phyloP scores from a whole-genome alignment of 257 asterid genomes.

The Paulownia fortunei region DNA sequence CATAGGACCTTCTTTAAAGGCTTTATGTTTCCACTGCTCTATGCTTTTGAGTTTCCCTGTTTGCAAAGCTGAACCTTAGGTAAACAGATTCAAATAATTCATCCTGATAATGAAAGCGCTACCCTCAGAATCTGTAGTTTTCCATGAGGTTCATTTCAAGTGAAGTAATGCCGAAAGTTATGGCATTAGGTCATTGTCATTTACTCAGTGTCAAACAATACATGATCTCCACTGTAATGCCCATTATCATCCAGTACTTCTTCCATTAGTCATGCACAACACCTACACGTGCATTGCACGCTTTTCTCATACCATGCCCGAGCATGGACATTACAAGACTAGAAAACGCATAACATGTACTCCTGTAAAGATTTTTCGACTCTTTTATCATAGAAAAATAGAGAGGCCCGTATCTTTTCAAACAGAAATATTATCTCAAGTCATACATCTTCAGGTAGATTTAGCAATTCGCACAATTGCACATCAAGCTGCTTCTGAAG shows the following conservation, averaged over 20 bases:
- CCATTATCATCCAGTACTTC: background rate
- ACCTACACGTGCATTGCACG: background rate
- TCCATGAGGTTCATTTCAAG: background rate
- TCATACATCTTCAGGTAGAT: background rate
- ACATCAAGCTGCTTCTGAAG: background rate
- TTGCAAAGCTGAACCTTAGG: slow-evolving; percentile 8
- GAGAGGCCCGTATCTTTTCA: background rate
- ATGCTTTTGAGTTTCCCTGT: slow-evolving; percentile 18
- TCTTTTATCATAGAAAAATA: too few relatives aligned
- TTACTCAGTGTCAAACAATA: background rate
- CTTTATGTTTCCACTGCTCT: slow-evolving; percentile 44
- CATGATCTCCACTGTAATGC: slow-evolving; percentile 8
- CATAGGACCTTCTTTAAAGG: slow-evolving; percentile 42
- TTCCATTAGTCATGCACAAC: background rate
- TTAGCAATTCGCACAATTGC: background rate
- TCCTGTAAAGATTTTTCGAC: background rate
- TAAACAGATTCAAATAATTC: slow-evolving; percentile 1
- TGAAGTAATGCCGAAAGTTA: slow-evolving; percentile 11
- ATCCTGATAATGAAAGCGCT: background rate
- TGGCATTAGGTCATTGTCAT: slow-evolving; percentile 25
- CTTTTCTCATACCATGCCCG: background rate
- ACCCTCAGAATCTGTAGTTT: background rate
- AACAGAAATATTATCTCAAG: background rate
- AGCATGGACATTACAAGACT: background rate
- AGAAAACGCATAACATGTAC: background rate